These are phyloP conservation scores for Tylopilus orsonianus DNA, from an alignment of 1,284 basidiomycete species.

Conservation along the genomic window DNA sequence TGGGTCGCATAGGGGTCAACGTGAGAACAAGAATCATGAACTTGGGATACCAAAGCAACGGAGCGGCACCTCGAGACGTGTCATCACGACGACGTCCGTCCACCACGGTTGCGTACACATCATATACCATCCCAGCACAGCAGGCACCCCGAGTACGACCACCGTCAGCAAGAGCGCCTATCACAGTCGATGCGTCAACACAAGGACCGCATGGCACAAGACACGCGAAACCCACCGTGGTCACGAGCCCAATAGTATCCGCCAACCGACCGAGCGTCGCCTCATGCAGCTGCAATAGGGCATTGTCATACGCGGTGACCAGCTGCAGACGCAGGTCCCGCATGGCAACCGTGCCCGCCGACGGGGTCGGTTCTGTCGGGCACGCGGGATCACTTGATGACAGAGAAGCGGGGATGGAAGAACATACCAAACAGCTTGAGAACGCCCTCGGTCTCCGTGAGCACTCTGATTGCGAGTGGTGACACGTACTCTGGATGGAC, in stretches of 20 bases:
- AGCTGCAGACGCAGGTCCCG: conserved; percentile 25
- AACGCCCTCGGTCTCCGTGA: conserved; percentile 28
- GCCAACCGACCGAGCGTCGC: conserved; percentile 26
- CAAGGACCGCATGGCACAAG: too few relatives aligned
- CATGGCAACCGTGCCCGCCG: conserved; percentile 21
- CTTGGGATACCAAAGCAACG: too few relatives aligned
- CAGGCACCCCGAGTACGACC: conserved; percentile 22
- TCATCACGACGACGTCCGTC: conserved; percentile 7
- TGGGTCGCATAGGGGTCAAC: conserved; percentile 11
- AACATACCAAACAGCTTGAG: conserved; percentile 32
- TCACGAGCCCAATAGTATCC: conserved; percentile 25
- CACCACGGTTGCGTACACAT: conserved; percentile 14
- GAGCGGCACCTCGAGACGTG: background rate
- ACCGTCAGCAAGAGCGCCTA: conserved; percentile 23
- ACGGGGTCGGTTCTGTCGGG: conserved; percentile 29
- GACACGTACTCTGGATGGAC: conserved; percentile 27
- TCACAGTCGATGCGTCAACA: background rate
- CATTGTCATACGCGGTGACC: conserved; percentile 24
- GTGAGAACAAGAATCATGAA: background rate
- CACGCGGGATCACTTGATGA: background rate
- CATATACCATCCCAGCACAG: conserved; percentile 22
- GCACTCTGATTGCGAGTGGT: conserved; percentile 28
- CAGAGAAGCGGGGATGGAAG: background rate
- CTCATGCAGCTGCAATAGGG: conserved; percentile 17
- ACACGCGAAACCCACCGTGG: conserved; percentile 10